Base-by-base conservation (phyloP, 2,329 filamentous ascomycete species). In the Trichoderma guizhouense region DNA sequence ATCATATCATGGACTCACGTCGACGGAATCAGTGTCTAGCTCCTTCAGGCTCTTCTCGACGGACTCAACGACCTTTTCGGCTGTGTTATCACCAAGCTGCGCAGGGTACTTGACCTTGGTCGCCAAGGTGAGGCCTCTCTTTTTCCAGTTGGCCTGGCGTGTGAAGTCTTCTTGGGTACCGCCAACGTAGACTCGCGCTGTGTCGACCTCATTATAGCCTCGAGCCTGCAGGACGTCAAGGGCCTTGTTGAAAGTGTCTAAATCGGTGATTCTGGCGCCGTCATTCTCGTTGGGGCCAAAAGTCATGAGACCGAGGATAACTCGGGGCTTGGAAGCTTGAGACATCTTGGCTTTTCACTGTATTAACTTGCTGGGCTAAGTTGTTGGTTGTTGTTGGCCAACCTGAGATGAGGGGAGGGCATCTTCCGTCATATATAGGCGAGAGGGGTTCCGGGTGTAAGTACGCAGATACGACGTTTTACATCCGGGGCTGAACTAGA, bases 241-340 rank as follows among this genome's bases (percentile, higher is more conserved):
- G 57, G 88, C 87, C 76, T 88, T 88, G 76, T 91, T 92, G 84
- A 91, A 94, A 57, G 92, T 91, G 72, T 89, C 80, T 2, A 86
- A 36, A 70, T 86, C 83, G 11, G 92, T 95, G 78, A 97, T 90
- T 60, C 93, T 90, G 58, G 91, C 93, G 43, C 92, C 93, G 14
- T 79, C 76, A 14, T 79, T 76, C 72, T 86, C 85, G 71, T 89
- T 87, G 3, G 92, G 89, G 34, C 92, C 92, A 83, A 94, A 94
- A 78, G 92, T 95, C 94, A 97, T 96, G 69, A 94, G 86, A 75
- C 94, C 93, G 51, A 97, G 89, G 85, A 97, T 93, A 77, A 94
- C 85, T 74, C 92, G 88, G 74, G 91, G 87, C 76, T 89, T 91
- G 70, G 79, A 77, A 39, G 78, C 79, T 62, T 81, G 80, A 15